These are phyloP conservation scores for Chlamydomonas sp. DNA, from an alignment of 139 green algal species.

Conservation along the genomic window DNA sequence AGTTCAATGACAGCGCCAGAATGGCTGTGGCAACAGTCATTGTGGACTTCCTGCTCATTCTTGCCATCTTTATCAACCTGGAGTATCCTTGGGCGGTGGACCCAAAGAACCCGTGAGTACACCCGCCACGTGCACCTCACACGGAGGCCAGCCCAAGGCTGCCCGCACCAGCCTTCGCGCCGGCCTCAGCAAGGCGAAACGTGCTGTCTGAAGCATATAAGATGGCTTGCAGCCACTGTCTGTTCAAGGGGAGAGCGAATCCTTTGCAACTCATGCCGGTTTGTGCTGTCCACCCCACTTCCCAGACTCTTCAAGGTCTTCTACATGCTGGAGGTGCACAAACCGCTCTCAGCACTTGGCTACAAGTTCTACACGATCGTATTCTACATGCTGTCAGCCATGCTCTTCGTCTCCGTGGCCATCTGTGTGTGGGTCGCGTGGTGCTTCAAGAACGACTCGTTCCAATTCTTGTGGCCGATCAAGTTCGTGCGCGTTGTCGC, in stretches of 20 bases:
- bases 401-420: constrained; percentile 45
- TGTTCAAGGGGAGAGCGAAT: no score
- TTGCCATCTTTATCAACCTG: constrained; percentile 52
- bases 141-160: no score
- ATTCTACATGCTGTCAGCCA: constrained; percentile 59
- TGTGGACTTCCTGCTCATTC: constrained; percentile 60
- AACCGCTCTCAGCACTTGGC: constrained; percentile 39
- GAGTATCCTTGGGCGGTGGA: constrained; percentile 60
- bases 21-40: constrained; percentile 49
- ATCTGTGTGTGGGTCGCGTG: constrained; percentile 65
- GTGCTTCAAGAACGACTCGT: constrained; percentile 65
- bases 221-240: no score
- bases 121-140: neutral
- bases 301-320: constrained; percentile 56
- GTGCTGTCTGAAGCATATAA: no score
- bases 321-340: constrained; percentile 54
- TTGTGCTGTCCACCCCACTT: neutral
- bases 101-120: constrained; percentile 26
- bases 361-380: constrained; percentile 55
- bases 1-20: constrained; percentile 53
- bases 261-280: neutral
- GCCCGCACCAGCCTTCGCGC: no score
- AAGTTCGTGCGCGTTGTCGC: constrained; percentile 65
- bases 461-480: constrained; percentile 66
- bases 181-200: no score